A percentile compares a stretch with the other conserved stretches of the same genome.
Evolutionary conservation across 2,329 filamentous ascomycete genomes (phyloP).

Genomic region (Ophiocordyceps polyrhachis-furcata): DNA sequence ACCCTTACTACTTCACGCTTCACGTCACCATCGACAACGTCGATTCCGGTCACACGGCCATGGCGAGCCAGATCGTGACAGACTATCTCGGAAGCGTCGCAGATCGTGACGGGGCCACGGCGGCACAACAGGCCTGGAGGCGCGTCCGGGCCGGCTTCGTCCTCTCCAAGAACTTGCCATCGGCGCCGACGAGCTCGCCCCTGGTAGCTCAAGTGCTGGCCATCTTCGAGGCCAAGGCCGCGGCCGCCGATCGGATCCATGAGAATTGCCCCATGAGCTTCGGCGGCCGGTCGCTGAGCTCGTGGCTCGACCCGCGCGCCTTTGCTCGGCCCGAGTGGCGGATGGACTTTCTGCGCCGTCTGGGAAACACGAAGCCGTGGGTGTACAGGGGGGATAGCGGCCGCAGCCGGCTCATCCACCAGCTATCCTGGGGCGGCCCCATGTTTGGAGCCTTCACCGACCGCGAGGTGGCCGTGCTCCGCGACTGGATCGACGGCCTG

Average conservation of each 20-base stretch:
- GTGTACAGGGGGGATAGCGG: slow-evolving; percentile 18
- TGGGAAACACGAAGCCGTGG: slow-evolving; percentile 12
- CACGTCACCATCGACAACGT: slow-evolving; percentile 32
- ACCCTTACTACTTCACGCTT: slow-evolving; percentile 28
- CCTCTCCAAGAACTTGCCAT: slow-evolving; percentile 3
- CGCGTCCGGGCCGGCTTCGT: slow-evolving; percentile 3
- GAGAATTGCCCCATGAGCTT: slow-evolving; percentile 2
- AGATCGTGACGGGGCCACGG: slow-evolving; percentile 1
- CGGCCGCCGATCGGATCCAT: slow-evolving; percentile 1
- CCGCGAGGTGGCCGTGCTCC: slow-evolving; percentile 11
- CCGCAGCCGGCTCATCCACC: slow-evolving; percentile 21
- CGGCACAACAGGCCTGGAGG: slow-evolving; percentile 2
- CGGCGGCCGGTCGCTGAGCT: slow-evolving; percentile 1
- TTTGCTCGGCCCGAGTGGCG: slow-evolving; percentile 1
- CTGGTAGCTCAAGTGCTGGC: neutral
- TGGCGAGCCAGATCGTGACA: slow-evolving; percentile 20
- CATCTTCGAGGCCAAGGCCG: slow-evolving; percentile 3
- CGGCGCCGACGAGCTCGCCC: neutral
- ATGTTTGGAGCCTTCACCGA: slow-evolving; percentile 32
- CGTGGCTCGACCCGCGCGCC: slow-evolving; percentile 1
- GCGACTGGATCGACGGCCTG: slow-evolving; percentile 4
- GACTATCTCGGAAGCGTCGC: slow-evolving; percentile 18
- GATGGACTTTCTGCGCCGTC: slow-evolving; percentile 2
- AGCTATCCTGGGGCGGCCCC: slow-evolving; percentile 24
- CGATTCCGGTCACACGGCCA: slow-evolving; percentile 27